Percentiles rank a stretch among this genome's conserved stretches.
Conservation (phyloP, 2,329 filamentous ascomycete genomes). For the Colletotrichum orbiculare region DNA sequence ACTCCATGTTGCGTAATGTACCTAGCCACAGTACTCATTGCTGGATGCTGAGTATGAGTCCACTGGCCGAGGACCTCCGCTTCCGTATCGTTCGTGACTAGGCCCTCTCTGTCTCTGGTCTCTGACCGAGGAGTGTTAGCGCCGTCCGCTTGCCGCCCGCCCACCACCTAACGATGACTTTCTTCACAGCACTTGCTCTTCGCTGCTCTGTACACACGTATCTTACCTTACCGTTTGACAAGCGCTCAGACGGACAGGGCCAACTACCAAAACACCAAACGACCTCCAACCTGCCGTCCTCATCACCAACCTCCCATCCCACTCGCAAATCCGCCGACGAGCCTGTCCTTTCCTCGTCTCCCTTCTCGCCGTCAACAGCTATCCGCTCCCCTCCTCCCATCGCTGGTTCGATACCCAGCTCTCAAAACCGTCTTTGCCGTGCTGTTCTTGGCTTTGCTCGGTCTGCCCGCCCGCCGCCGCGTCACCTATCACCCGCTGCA, state of each 20-base stretch:
- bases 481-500: slow-evolving; percentile 36
- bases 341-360: slow-evolving; percentile 9
- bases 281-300: slow-evolving; percentile 26
- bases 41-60: too few species aligned
- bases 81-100: too few species aligned
- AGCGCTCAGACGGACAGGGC: slow-evolving; percentile 33
- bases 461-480: slow-evolving; percentile 36
- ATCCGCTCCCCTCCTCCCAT: slow-evolving; percentile 4
- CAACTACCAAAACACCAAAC: slow-evolving; percentile 35
- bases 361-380: slow-evolving; percentile 2
- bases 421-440: slow-evolving; percentile 7
- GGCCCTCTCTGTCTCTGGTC: too few species aligned
- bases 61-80: too few species aligned
- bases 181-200: background rate
- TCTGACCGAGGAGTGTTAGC: too few species aligned
- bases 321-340: slow-evolving; percentile 17
- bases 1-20: too few species aligned
- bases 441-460: slow-evolving; percentile 23
- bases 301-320: slow-evolving; percentile 24
- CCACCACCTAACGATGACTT: slow-evolving; percentile 20
- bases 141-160: background rate
- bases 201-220: too few species aligned
- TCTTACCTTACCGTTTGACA: slow-evolving; percentile 31
- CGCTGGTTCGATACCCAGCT: slow-evolving; percentile 24
- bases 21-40: too few species aligned